Percentiles rank a stretch among this genome's conserved stretches.
phyloP scores from a whole-genome alignment of 2,329 filamentous ascomycete species.

The Penicillium occitanis region DNA sequence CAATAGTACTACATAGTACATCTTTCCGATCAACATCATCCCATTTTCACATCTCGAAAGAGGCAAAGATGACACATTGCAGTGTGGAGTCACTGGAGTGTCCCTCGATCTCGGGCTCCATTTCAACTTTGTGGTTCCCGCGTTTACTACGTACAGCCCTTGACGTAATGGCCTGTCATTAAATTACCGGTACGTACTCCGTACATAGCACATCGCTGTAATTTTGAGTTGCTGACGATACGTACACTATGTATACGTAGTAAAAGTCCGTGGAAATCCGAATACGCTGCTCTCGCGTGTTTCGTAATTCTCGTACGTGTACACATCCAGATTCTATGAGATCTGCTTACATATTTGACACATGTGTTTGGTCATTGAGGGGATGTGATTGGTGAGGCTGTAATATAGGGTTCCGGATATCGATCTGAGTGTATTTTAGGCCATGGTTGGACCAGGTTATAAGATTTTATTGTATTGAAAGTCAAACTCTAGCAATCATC shows the following conservation, averaged over 20 bases:
- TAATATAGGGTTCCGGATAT: not conserved
- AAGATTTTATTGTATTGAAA: not conserved
- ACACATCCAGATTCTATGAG: not conserved
- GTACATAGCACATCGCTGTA: not conserved
- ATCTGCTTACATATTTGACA: not conserved
- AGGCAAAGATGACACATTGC: conserved; percentile 1
- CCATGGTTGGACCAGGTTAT: not conserved
- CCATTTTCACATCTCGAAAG: not conserved
- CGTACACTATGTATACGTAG: too few species aligned
- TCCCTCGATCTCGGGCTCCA: not conserved
- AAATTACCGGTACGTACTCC: not conserved
- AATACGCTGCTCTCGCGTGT: not conserved
- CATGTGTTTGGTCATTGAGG: not conserved
- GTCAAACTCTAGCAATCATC: not conserved
- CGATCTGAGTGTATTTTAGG: not conserved
- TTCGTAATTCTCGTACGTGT: not conserved
- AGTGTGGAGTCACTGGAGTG: conserved; percentile 11
- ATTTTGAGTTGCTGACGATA: not conserved
- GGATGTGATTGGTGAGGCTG: not conserved
- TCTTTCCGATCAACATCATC: not conserved
- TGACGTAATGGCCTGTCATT: not conserved
- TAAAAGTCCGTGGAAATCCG: conserved; percentile 5
- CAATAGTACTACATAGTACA: too few species aligned
- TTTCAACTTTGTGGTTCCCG: not conserved
- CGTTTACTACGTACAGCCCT: not conserved